Evolutionary conservation across 2,329 filamentous ascomycete genomes (phyloP).

Genomic region (Verticillium nonalfalfae): DNA sequence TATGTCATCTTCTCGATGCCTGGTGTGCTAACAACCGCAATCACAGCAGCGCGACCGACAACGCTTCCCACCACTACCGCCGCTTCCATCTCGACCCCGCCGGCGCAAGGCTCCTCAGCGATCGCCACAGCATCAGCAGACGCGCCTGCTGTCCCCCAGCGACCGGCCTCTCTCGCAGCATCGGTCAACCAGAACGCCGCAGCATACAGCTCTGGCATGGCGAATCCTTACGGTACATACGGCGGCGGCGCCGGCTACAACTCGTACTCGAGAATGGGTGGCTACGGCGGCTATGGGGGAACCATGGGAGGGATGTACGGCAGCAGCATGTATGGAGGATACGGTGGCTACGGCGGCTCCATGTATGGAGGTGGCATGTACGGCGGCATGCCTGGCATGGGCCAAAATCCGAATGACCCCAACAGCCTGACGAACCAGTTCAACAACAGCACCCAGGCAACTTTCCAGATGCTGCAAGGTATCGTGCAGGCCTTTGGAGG

Average conservation of each 20-base stretch:
- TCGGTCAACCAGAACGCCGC: conserved; percentile 85
- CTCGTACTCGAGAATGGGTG: conserved; percentile 40
- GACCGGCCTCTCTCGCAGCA: conserved; percentile 70
- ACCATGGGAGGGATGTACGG: conserved; percentile 17
- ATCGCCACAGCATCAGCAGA: conserved; percentile 32
- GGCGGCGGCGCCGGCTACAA: conserved; percentile 29
- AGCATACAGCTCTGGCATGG: conserved; percentile 56
- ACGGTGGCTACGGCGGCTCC: conserved; percentile 30
- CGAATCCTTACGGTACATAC: conserved; percentile 42
- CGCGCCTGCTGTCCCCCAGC: conserved; percentile 69
- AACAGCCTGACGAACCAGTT: conserved; percentile 95
- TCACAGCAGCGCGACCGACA: conserved; percentile 12
- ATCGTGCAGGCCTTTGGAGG: conserved; percentile 95
- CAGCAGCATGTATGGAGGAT: conserved; percentile 32
- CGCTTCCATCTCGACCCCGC: conserved; percentile 31
- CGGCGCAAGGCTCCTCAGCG: conserved; percentile 29
- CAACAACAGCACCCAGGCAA: conserved; percentile 89
- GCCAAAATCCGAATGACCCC: conserved; percentile 71
- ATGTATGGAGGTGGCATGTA: conserved; percentile 32
- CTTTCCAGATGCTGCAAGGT: conserved; percentile 97
- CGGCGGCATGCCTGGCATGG: conserved; percentile 37
- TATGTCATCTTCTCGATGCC: conserved; percentile 3
- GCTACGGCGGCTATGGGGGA: conserved; percentile 30
- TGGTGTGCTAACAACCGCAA: conserved; percentile 4
- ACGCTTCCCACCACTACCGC: conserved; percentile 32